Evolutionary conservation across 495 filamentous ascomycete genomes (phyloP), one percentile per base, ranked within the genome.

Genomic region (Daldinia bambusicola): DNA sequence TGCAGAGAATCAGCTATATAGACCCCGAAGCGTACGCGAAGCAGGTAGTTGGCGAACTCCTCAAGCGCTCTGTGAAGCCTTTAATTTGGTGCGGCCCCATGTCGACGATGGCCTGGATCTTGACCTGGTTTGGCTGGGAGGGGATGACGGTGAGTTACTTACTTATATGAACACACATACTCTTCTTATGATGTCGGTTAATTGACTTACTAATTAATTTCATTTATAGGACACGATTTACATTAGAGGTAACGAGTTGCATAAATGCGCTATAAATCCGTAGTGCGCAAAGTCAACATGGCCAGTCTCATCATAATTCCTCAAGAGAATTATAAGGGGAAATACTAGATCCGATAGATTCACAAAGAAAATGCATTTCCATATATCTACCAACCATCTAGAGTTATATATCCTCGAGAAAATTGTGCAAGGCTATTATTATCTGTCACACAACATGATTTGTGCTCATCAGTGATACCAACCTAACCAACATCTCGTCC

Each of bases 41-140:
- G 22, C 69, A 32, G 14, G 71, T 74, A 2, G 68, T 71, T 0
- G 59, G 58, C 26, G 58, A 71, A 31, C 50, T 76, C 10, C 48
- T 74, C 0, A 64, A 55, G n/a, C 62, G 68, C 1, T 45, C 31
- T 16, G 67, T 71, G 4, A 76, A 69, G 55, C 57, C 37, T 20
- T 62, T 74, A 26, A 66, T 76, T 14, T 76, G 74, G 74, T 43
- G 53, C 6, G 74, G 74, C 5, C 55, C 67, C 2, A 52, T 64
- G 57, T 26, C 71, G 51, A 69, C 64, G 2, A 16, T 74, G 4
- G 67, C 71, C 20, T 76, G 74, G 74, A 43, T 74, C 13, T 37
- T 74, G 53, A 74, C 67, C 45, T 76, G 74, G 74, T 67, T 76
- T 31, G 74, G 74, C 8, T 76, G 74, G 74, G 74, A 76, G 48